Evolutionary conservation across 2,329 filamentous ascomycete genomes (phyloP).

Genomic region (Fusarium sp.): DNA sequence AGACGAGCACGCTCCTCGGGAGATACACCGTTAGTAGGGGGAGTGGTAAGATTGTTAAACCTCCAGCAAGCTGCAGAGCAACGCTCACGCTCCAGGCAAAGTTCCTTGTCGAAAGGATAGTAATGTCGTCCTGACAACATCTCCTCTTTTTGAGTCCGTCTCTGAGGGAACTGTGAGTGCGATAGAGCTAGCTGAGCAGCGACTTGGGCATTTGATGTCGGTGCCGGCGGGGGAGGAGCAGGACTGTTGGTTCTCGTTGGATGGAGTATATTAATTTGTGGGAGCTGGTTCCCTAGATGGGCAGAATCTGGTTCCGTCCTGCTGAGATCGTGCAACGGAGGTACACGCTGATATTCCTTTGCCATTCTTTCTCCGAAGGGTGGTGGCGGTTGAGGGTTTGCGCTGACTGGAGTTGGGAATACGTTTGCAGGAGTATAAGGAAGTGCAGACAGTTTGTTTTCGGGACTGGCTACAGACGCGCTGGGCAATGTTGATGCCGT

Average conservation of each 20-base stretch:
- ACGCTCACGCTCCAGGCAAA: constrained; percentile 85
- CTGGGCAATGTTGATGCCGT: constrained; percentile 71
- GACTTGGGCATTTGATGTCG: constrained; percentile 62
- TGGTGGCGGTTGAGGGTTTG: constrained; percentile 59
- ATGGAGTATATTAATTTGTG: constrained; percentile 69
- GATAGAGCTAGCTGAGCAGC: constrained; percentile 71
- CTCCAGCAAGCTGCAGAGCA: constrained; percentile 85
- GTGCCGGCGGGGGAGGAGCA: constrained; percentile 54
- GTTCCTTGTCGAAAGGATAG: constrained; percentile 80
- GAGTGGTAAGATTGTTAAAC: constrained; percentile 84
- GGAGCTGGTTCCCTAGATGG: constrained; percentile 64
- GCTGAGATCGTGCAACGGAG: constrained; percentile 70
- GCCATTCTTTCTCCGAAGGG: constrained; percentile 63
- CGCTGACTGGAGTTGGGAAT: constrained; percentile 74
- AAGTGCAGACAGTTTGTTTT: constrained; percentile 71
- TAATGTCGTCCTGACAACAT: constrained; percentile 88
- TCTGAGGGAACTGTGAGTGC: constrained; percentile 63
- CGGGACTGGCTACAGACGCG: constrained; percentile 68
- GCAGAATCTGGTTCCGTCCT: constrained; percentile 67
- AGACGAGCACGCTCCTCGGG: constrained; percentile 75
- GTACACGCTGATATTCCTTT: constrained; percentile 72
- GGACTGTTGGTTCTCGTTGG: constrained; percentile 64
- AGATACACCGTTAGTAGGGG: constrained; percentile 78
- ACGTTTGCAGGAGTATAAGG: constrained; percentile 67
- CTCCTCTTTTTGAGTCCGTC: constrained; percentile 83